These are phyloP conservation scores for Raffaelea albimanens DNA, from an alignment of 2,329 filamentous ascomycete genomes.

Conservation along the genomic window DNA sequence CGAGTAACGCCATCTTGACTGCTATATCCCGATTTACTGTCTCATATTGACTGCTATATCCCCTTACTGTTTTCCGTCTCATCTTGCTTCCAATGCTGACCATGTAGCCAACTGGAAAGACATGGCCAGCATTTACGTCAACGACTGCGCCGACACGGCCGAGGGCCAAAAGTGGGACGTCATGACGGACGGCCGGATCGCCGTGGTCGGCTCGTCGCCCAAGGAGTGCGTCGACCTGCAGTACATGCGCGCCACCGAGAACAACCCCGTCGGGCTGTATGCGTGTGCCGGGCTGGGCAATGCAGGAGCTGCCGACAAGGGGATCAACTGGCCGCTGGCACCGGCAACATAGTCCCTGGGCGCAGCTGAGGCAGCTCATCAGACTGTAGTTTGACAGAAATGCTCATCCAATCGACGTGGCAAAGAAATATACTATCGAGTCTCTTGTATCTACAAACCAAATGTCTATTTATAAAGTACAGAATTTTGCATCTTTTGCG, in stretches of 20 bases:
- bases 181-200: conserved; percentile 29
- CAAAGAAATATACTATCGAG: no score
- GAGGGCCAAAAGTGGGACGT: conserved; percentile 26
- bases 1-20: no score
- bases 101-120: conserved; percentile 31
- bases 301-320: conserved; percentile 28
- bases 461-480: no score
- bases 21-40: no score
- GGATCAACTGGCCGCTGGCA: conserved; percentile 29
- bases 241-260: conserved; percentile 29
- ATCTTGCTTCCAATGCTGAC: no score
- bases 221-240: conserved; percentile 31
- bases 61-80: no score
- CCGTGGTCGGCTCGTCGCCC: conserved; percentile 22
- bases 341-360: conserved; percentile 19
- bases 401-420: no score
- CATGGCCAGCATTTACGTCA: conserved; percentile 26
- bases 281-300: conserved; percentile 28
- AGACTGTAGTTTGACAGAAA: no score
- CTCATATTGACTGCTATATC: no score
- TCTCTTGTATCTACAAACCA: no score
- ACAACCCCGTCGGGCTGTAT: conserved; percentile 31
- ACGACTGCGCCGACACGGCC: conserved; percentile 22
- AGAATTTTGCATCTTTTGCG: no score
- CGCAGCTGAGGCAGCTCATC: no score